Base-by-base conservation (phyloP, 768 basidiomycete genomes). In the Russula virescens region DNA sequence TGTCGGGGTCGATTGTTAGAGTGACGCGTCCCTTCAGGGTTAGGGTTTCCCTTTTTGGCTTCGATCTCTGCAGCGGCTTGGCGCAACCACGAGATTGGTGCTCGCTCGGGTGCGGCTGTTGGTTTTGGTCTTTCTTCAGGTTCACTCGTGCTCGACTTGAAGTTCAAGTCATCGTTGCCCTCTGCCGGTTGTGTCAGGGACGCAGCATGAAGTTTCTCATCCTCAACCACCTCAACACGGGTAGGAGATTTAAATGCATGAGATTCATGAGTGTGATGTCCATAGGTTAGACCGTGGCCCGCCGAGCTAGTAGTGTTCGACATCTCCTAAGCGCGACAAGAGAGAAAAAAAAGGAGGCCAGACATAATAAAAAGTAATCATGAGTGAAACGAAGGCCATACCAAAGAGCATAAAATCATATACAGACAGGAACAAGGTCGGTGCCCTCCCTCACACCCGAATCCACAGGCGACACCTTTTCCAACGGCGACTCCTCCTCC, bases 351-450 rank as follows among this genome's bases (percentile, higher is more conserved):
- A 55, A 66, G 5, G 25, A 6, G 19, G 23, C 3, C 11, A 60
- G 21, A 48, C 35, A 40, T 26, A 48, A 45, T 21, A 47, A 34
- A 25, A 25, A 51, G 55, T 55, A 61, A 56, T 55, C 66, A 60
- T 66, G 65, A 66, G 61, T 57, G 61, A 66, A 57, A 54, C 42
- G 47, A 31, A 45, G 26, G 25, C 23, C 52, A 53, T 61, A 67
- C 67, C 66, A 66, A 51, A 62, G 61, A 66, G 67, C 71, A 70
- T 74, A 78, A 68, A 58, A 75, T 78, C 76, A 80, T 76, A 76
- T 78, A 80, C 79, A 76, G 75, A 80, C 79, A 78, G 76, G 77
- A 72, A 73, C 71, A 65, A 74, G 70, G 40, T 74, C 73, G 73
- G 73, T 65, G 66, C 55, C 55, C 63, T 46, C 55, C 34, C 60